phyloP scores from a whole-genome alignment of 2,329 filamentous ascomycete genomes.

The Aspergillus tanneri region DNA sequence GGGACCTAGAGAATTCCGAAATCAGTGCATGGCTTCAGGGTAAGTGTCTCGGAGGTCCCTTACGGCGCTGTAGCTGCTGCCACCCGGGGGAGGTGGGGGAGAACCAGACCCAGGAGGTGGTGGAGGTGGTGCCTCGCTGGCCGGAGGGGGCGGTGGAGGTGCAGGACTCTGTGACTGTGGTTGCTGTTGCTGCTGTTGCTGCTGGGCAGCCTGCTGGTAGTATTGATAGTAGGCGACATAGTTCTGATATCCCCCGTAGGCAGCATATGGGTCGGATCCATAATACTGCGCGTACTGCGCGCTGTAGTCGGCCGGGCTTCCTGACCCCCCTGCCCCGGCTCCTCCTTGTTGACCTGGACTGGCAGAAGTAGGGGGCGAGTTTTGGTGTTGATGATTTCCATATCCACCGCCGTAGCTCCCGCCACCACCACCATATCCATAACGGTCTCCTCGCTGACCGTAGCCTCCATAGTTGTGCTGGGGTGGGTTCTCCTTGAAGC shows the following conservation, averaged over 20 bases:
- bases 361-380: slow-evolving; percentile 46
- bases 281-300: slow-evolving; percentile 86
- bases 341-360: slow-evolving; percentile 46
- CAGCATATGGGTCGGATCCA: slow-evolving; percentile 76
- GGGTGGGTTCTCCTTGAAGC: slow-evolving; percentile 80
- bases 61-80: slow-evolving; percentile 62
- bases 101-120: slow-evolving; percentile 62
- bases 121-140: slow-evolving; percentile 55
- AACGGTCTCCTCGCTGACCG: slow-evolving; percentile 53
- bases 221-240: slow-evolving; percentile 63
- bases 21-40: not conserved
- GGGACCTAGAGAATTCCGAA: slow-evolving; percentile 13
- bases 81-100: slow-evolving; percentile 60
- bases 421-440: slow-evolving; percentile 45
- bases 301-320: slow-evolving; percentile 63
- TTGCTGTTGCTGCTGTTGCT: slow-evolving; percentile 49
- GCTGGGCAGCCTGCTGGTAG: slow-evolving; percentile 65
- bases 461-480: slow-evolving; percentile 61
- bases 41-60: slow-evolving; percentile 23
- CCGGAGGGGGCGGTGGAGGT: slow-evolving; percentile 58
- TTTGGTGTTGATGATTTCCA: slow-evolving; percentile 37
- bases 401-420: slow-evolving; percentile 39
- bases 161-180: slow-evolving; percentile 41
- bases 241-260: slow-evolving; percentile 84
- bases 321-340: slow-evolving; percentile 31